Percentiles rank a stretch among this genome's conserved stretches.
phyloP scores from a whole-genome alignment of 2,329 filamentous ascomycete genomes.

The Fusarium mundagurra region DNA sequence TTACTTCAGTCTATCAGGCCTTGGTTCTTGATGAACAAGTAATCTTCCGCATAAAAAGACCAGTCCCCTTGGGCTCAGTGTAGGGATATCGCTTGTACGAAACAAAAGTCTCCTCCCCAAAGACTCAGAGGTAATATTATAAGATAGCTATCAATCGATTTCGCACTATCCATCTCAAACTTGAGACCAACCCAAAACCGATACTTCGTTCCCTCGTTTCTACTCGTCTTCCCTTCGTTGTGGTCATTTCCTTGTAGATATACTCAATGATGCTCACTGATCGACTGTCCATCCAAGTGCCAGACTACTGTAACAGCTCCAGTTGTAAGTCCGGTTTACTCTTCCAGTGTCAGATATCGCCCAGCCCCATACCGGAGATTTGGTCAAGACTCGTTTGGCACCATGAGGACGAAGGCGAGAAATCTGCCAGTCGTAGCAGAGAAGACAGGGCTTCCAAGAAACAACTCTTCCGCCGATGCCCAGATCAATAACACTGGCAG shows the following conservation, averaged over 20 bases:
- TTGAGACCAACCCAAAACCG: background rate
- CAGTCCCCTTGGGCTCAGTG: rapidly evolving
- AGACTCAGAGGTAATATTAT: background rate
- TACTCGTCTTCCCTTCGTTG: background rate
- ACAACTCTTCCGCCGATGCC: background rate
- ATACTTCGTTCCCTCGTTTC: rapidly evolving
- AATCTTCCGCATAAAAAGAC: background rate
- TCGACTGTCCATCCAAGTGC: no score
- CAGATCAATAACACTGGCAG: background rate
- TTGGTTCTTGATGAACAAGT: background rate
- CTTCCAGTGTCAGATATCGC: no score
- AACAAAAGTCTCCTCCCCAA: background rate
- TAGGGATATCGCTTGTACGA: rapidly evolving
- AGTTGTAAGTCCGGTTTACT: no score
- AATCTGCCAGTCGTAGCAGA: no score
- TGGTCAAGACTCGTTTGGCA: rapidly evolving
- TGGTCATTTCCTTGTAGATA: background rate
- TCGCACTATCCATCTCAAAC: background rate
- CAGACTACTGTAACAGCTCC: no score
- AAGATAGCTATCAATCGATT: background rate
- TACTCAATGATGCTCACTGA: background rate
- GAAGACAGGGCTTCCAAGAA: rapidly evolving
- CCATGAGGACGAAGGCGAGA: no score
- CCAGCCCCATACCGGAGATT: rapidly evolving
- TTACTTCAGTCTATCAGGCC: no score